Evolutionary conservation across 2,329 filamentous ascomycete species (phyloP).

Genomic region (Cryphonectria radicalis): DNA sequence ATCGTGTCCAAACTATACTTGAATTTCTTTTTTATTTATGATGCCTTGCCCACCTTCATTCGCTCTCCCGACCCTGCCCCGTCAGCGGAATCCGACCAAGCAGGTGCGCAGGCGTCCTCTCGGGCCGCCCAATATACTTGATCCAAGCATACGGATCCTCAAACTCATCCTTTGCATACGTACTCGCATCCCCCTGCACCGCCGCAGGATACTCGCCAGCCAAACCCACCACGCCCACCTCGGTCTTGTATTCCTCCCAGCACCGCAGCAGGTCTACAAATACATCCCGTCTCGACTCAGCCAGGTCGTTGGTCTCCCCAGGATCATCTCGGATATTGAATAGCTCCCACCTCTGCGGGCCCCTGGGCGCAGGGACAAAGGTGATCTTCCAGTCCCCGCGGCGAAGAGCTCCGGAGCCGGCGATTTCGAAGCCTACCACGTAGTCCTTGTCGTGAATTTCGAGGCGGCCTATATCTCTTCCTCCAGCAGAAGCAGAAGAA

Average conservation of each 20-base stretch:
- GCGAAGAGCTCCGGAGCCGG: slow-evolving; percentile 40
- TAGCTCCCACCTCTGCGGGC: slow-evolving; percentile 53
- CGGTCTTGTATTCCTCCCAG: slow-evolving; percentile 47
- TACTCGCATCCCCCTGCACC: slow-evolving; percentile 50
- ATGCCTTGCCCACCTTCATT: neutral
- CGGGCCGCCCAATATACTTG: slow-evolving; percentile 50
- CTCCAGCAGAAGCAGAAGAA: neutral
- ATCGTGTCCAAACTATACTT: too few species aligned
- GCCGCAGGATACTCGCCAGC: slow-evolving; percentile 52
- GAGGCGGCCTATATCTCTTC: slow-evolving; percentile 24
- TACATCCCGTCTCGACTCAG: slow-evolving; percentile 37
- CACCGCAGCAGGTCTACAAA: slow-evolving; percentile 39
- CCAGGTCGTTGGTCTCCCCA: slow-evolving; percentile 47
- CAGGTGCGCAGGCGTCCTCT: slow-evolving; percentile 37
- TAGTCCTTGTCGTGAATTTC: slow-evolving; percentile 44
- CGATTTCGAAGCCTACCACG: slow-evolving; percentile 44
- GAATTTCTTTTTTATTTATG: neutral
- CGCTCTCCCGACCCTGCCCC: neutral
- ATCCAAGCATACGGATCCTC: slow-evolving; percentile 70
- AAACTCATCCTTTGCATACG: slow-evolving; percentile 65
- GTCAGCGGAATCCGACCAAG: slow-evolving; percentile 5
- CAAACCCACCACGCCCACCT: slow-evolving; percentile 62
- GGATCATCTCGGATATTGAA: slow-evolving; percentile 51
- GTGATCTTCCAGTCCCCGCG: slow-evolving; percentile 46
- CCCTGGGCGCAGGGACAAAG: slow-evolving; percentile 53